These are phyloP conservation scores for Suillus americanus DNA, from an alignment of 768 basidiomycete species.

Conservation along the genomic window DNA sequence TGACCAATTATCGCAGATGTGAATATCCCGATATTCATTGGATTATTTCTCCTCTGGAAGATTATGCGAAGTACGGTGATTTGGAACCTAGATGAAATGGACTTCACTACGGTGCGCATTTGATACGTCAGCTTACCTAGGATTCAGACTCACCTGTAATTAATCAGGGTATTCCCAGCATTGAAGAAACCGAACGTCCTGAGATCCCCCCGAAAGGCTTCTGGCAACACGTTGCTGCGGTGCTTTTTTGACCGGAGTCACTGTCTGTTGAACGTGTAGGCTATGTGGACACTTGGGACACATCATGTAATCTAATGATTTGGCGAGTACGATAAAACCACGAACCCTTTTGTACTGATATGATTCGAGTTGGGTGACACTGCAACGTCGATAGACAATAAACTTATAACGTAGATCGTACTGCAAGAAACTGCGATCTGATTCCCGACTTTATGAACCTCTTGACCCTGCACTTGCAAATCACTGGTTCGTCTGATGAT, in stretches of 20 bases:
- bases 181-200: conserved; percentile 60
- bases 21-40: conserved; percentile 20
- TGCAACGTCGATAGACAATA: neutral
- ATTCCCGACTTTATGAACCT: neutral
- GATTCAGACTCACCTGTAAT: neutral
- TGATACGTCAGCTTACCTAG: neutral
- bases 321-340: neutral
- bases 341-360: neutral
- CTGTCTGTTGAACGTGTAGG: neutral
- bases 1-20: conserved; percentile 28
- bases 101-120: conserved; percentile 59
- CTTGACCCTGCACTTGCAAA: neutral
- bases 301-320: neutral
- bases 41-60: conserved; percentile 25
- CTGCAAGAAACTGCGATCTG: neutral
- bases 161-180: conserved; percentile 55
- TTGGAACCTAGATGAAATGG: conserved; percentile 67
- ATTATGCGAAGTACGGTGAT: conserved; percentile 16
- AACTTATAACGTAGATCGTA: neutral
- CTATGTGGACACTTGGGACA: neutral
- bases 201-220: conserved; percentile 51
- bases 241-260: conserved; percentile 44
- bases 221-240: conserved; percentile 46
- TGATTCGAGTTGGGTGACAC: neutral
- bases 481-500: neutral